These are phyloP conservation scores for Biscogniauxia mediterranea DNA, from an alignment of 2,329 filamentous ascomycete species.

Conservation along the genomic window DNA sequence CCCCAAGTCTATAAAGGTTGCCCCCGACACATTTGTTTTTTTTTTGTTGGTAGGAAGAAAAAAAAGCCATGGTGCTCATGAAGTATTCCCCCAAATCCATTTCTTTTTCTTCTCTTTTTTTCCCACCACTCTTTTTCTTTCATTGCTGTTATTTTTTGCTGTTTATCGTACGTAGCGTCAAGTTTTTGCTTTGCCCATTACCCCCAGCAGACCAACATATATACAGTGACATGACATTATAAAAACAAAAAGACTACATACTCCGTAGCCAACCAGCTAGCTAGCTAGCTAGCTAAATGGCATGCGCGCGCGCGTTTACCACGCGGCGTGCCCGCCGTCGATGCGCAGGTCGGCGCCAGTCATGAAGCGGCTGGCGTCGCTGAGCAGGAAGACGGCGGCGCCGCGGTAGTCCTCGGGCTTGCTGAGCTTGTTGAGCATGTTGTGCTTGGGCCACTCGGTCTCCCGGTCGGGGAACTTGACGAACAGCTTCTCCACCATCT, in stretches of 20 bases:
- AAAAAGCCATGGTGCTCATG: not conserved
- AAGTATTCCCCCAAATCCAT: not conserved
- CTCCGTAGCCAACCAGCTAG: no score
- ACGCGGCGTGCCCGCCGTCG: slow-evolving; percentile 67
- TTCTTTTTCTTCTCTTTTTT: not conserved
- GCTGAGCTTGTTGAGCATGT: slow-evolving; percentile 75
- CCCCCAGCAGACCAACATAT: not conserved
- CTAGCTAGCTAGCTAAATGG: not conserved
- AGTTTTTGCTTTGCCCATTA: not conserved
- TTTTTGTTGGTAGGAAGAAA: no score
- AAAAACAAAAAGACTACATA: no score
- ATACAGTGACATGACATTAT: not conserved
- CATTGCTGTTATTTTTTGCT: not conserved
- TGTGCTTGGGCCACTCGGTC: slow-evolving; percentile 73
- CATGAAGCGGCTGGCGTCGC: slow-evolving; percentile 68
- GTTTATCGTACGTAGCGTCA: not conserved
- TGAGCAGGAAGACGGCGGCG: slow-evolving; percentile 66
- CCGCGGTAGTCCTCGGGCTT: slow-evolving; percentile 68
- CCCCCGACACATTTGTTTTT: no score
- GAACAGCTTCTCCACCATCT: slow-evolving; percentile 82
- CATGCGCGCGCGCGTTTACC: slow-evolving; percentile 43
- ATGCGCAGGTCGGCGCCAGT: slow-evolving; percentile 67
- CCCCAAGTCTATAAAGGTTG: not conserved
- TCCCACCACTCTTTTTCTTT: not conserved
- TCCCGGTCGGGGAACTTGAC: slow-evolving; percentile 67